These are phyloP conservation scores for Solanum clarkiae DNA, from an alignment of 257 asterid genomes.

Conservation along the genomic window DNA sequence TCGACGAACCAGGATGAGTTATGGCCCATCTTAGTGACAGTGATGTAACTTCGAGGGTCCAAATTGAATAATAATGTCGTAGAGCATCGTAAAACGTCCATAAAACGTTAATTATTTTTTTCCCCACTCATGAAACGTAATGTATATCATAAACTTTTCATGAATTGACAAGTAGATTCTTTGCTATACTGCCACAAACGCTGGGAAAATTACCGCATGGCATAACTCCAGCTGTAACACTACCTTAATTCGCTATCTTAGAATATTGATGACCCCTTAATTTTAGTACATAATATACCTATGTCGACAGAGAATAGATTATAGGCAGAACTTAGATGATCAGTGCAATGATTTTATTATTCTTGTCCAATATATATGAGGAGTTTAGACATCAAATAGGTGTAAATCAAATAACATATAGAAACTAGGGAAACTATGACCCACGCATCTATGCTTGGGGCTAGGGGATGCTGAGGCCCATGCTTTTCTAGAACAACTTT, in stretches of 20 bases:
- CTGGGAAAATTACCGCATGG: neutral
- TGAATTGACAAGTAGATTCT: neutral
- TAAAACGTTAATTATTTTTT: neutral
- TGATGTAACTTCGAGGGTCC: neutral
- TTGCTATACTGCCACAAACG: neutral
- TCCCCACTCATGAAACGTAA: neutral
- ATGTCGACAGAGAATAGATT: neutral
- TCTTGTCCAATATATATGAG: neutral
- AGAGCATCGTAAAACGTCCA: neutral
- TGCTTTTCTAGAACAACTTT: neutral
- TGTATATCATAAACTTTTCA: neutral
- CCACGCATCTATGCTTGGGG: neutral
- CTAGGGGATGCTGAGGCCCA: neutral
- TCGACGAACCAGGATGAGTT: neutral
- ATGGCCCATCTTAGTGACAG: neutral
- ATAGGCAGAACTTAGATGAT: accelerated
- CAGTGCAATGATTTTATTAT: neutral
- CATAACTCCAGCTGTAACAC: neutral
- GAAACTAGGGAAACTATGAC: neutral
- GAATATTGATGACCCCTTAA: neutral
- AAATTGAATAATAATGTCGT: neutral
- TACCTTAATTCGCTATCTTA: no score
- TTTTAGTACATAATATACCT: neutral
- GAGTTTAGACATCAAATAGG: neutral
- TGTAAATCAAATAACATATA: neutral